Evolutionary conservation across 371 early-diverging fungal genomes (phyloP), one percentile per base, ranked within the genome.

Genomic region (Mucor lusitanicus): DNA sequence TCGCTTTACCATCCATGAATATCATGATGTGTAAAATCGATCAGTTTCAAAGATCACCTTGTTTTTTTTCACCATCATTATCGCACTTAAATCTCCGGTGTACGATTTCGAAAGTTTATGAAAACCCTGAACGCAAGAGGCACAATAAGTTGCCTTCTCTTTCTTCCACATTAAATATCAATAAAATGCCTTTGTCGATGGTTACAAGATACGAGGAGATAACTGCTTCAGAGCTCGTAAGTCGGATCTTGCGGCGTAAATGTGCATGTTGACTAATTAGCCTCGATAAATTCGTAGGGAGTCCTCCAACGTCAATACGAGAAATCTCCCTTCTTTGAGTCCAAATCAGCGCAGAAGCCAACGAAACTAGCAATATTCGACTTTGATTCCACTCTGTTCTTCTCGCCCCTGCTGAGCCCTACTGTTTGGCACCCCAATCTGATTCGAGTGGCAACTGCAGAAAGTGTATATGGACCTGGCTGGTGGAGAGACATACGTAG

Each of bases 321-420:
- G 55, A 53, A 62, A 13, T 68, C 72, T 17, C 53, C 1, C 25
- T 72, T 72, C 44, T 40, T 27, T 40, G 19, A 23, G 63, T 27
- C 17, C 0, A 13, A 40, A 15, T 23, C 58, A 13, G 33, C 67
- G 3, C 28, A 8, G 23, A 44, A 27, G 35, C 68, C 35, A 56
- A 60, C 37, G 35, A 61, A 42, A 8, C 30, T 74, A 8, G 74
- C 53, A 8, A 73, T 92, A 25, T 91, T 91, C 68, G 93, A 94
- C 65, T 94, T 94, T 84, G 94, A 94, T 78, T 88, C 91, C 28
- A 93, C 94, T 2, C 79, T 93, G 21, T 93, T 94, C 77, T 82
- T 84, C 17, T 92, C 94, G 6, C 94, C 95, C 1, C 44, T 82
- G 25, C 91, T 94, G 21, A 93, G 90, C 62, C 80, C 85, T 2